Evolutionary conservation across 495 filamentous ascomycete species (phyloP), one percentile per base, ranked within the genome.

Genomic region (Xylaria nigripes): DNA sequence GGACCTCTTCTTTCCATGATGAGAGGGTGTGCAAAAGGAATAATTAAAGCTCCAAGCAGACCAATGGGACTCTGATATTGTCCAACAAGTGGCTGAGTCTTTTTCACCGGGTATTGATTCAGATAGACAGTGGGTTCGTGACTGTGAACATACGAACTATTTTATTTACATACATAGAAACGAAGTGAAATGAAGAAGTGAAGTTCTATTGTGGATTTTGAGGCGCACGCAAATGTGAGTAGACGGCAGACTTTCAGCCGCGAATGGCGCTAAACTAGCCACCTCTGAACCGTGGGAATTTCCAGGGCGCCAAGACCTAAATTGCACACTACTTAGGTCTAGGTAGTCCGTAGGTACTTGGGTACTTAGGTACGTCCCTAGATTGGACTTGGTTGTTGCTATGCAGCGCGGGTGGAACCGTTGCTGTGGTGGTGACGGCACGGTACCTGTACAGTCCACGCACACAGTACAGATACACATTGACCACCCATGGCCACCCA

Each of bases 1-100:
- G 19, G 46, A 6, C 27, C 38, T 25, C 19, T 55, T 55, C 25
- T 55, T 55, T 6, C 19, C 40, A 55, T 49, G 1, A 24, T 34
- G 45, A 41, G 18, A 12, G 23, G n/a, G n/a, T 9, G 12, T 10
- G 7, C 6, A 29, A 19, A 45, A 40, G 9, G 29, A 42, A 42
- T 10, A 1, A 16, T 4, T 4, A 29, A 29, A 29, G 4, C n/a
- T 8, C n/a, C 36, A 40, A n/a, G 13, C 13, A 2, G 5, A 12
- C 36, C n/a, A 40, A 16, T 40, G 16, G 36, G 36, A 18, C n/a
- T 40, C 15, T 18, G 12, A 12, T 2, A 18, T 36, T 36, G 32
- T n/a, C 12, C 16, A 9, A 29, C 29, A 1, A 50, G 38, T 42
- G 32, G n/a, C 6, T 29, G 48, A 29, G 34, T 15, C 23, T 50